Percentiles rank a stretch among this genome's conserved stretches.
Evolutionary conservation across 768 basidiomycete genomes (phyloP).

Genomic region (Leucogyrophana mollusca): DNA sequence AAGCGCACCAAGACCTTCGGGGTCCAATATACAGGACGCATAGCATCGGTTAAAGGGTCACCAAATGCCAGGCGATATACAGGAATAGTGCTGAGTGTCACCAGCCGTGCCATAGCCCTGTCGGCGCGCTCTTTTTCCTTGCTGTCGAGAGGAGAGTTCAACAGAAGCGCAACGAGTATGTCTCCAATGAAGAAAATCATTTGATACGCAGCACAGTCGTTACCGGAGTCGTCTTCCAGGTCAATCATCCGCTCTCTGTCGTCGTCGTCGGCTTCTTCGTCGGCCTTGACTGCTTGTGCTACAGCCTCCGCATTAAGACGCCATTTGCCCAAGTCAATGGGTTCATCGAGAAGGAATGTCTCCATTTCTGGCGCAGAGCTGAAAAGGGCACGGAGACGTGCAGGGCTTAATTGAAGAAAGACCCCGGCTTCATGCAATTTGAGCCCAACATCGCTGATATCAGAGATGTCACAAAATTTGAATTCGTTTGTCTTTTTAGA

Average conservation of each 20-base stretch:
- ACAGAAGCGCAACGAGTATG: conserved; percentile 21
- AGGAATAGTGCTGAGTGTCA: conserved; percentile 19
- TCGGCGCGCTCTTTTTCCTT: conserved; percentile 13
- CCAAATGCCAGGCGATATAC: conserved; percentile 18
- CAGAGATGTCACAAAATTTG: conserved; percentile 23
- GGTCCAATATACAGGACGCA: conserved; percentile 25
- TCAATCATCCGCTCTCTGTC: conserved; percentile 17
- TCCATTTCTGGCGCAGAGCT: conserved; percentile 20
- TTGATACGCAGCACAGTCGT: conserved; percentile 21
- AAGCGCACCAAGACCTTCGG: conserved; percentile 16
- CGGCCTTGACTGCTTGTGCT: conserved; percentile 14
- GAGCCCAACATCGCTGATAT: conserved; percentile 21
- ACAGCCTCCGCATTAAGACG: conserved; percentile 14
- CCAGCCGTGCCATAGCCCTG: conserved; percentile 18
- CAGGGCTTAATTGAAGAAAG: conserved; percentile 20
- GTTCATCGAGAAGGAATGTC: conserved; percentile 23
- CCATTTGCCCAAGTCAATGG: conserved; percentile 25
- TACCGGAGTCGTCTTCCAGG: conserved; percentile 12
- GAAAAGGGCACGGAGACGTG: conserved; percentile 19
- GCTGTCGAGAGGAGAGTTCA: conserved; percentile 11
- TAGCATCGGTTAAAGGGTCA: conserved; percentile 24
- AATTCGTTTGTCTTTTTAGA: conserved; percentile 16
- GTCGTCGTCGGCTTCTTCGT: conserved; percentile 22
- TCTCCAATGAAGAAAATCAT: conserved; percentile 24
- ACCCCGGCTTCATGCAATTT: conserved; percentile 24